Evolutionary conservation across 1,139 yeast genomes (phyloP).

Genomic region (Magnusiomyces tetraspermus): DNA sequence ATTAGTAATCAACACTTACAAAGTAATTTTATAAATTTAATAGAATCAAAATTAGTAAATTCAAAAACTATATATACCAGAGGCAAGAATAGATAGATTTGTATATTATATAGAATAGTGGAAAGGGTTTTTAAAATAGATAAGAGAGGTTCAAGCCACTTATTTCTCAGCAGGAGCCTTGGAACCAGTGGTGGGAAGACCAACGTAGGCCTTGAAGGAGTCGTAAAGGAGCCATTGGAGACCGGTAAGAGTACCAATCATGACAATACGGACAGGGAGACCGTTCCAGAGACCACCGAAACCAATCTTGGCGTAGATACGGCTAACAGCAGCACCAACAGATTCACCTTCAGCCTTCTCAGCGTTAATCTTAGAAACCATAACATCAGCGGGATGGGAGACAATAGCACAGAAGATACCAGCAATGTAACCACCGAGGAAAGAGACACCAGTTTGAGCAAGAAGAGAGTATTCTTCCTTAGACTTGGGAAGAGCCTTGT

Average conservation of each 20-base stretch:
- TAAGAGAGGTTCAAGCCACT: not conserved
- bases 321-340: constrained; percentile 52
- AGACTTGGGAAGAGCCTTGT: constrained; percentile 43
- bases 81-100: not conserved
- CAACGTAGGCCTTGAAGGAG: constrained; percentile 82
- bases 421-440: constrained; percentile 90
- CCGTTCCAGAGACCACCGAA: constrained; percentile 92
- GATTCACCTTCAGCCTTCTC: constrained; percentile 62
- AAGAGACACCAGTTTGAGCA: constrained; percentile 88
- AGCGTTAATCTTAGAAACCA: constrained; percentile 85
- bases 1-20: not conserved
- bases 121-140: not conserved
- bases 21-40: not conserved
- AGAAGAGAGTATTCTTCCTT: constrained; percentile 46
- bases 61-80: not conserved
- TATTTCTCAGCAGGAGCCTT: constrained; percentile 2
- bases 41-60: not conserved
- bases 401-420: constrained; percentile 92
- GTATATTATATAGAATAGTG: not conserved
- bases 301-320: constrained; percentile 76
- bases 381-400: constrained; percentile 94
- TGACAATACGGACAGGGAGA: constrained; percentile 81
- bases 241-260: constrained; percentile 96
- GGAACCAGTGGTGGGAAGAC: constrained; percentile 78
- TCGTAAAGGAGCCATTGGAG: constrained; percentile 95